Evolutionary conservation across 225 moss, liverwort and hornwort genomes (phyloP), one percentile per base, ranked within the genome.

Genomic region (Marchantia polymorpha): DNA sequence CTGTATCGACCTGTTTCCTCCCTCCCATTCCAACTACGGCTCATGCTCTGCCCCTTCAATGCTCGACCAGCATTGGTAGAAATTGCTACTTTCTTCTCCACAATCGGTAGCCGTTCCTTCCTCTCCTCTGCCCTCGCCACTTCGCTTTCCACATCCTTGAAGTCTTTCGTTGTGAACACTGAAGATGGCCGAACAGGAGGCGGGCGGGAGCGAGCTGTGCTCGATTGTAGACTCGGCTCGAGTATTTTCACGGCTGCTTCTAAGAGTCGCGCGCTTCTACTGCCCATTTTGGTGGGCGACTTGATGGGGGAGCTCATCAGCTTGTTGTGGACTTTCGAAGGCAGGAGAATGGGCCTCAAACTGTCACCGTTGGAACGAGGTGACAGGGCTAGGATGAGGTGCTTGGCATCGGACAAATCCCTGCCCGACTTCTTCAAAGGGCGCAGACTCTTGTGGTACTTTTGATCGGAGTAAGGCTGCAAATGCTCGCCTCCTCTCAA

Each of bases 241-340:
- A 89, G 81, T 54, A 89, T 86, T 83, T 95, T 95, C 30, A 90
- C 95, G 17, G 93, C 93, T 5, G 89, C 93, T 87, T 93, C 91
- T 65, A 93, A 60, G 9, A 93, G 68, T 82, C 90, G 82, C 0
- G 91, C 90, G 47, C 83, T 89, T 64, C 86, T 87, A 51, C 88
- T 87, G 68, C 90, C 87, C 79, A 92, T 83, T 82, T 88, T 88
- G 11, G 91, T 90, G 7, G 94, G 89, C 7, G 92, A 90, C 71
- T 78, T 83, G 60, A 84, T 63, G 0, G 90, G 90, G 0, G 90
- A 90, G 72, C 80, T 86, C 79, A 86, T 77, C 50, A 83, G 31
- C 64, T 87, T 85, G 60, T 90, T 90, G 52, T 87, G 90, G 3
- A 78, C 83, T 83, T 90, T 90, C 14, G 90, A 90, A 19, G 90